phyloP scores from a whole-genome alignment of 345 rosid species.

The Arabidopsis arenosa region DNA sequence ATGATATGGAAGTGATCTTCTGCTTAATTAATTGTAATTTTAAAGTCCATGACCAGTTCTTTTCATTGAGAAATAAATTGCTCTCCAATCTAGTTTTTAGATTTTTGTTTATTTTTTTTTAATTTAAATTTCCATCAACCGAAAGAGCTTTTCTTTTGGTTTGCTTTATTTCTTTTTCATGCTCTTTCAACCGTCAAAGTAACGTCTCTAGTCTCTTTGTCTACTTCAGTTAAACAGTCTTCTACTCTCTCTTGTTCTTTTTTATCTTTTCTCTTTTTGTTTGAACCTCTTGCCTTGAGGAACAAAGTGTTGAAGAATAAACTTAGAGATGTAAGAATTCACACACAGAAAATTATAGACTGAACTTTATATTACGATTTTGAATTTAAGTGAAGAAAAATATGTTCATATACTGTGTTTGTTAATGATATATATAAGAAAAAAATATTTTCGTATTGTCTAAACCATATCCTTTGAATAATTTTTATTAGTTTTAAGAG shows the following conservation, averaged over 20 bases:
- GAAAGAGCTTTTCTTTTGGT: constrained; percentile 45
- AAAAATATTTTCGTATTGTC: not conserved
- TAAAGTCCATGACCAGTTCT: constrained; percentile 20
- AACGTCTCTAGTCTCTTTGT: constrained; percentile 40
- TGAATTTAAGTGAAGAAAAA: not conserved
- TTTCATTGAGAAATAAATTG: constrained; percentile 29
- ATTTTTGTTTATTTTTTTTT: constrained; percentile 7
- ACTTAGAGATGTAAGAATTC: constrained; percentile 4
- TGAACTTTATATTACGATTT: not conserved
- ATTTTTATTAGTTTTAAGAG: not conserved
- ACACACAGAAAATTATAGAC: not conserved
- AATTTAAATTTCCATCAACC: constrained; percentile 45
- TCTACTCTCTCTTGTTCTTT: not conserved
- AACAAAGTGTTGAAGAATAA: constrained; percentile 10
- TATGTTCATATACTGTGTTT: not conserved
- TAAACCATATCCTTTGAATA: not conserved
- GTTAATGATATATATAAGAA: not conserved
- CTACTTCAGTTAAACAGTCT: constrained; percentile 31
- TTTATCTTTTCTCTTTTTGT: not conserved
- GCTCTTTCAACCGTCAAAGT: constrained; percentile 45
- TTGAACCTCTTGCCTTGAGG: constrained; percentile 25
- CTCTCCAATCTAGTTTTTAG: constrained; percentile 30
- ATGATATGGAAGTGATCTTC: constrained; percentile 47
- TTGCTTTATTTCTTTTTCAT: constrained; percentile 36
- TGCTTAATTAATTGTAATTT: constrained; percentile 32